phyloP scores from a whole-genome alignment of 2,329 filamentous ascomycete species.

The Chaetomiaceae sp. region DNA sequence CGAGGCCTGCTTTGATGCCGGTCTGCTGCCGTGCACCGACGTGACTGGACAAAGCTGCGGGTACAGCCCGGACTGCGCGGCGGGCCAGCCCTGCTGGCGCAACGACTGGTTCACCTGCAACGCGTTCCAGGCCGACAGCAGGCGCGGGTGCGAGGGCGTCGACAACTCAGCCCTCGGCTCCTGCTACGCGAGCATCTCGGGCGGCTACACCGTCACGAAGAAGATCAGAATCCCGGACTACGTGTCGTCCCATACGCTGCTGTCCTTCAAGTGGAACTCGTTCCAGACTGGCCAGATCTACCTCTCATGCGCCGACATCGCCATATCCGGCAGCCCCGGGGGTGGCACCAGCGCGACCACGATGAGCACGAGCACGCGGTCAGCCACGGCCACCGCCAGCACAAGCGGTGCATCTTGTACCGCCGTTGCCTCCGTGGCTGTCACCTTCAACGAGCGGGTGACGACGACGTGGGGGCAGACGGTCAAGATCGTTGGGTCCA shows the following conservation, averaged over 20 bases:
- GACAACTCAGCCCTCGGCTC: slow-evolving; percentile 38
- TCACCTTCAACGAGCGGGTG: slow-evolving; percentile 38
- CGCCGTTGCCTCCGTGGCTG: slow-evolving; percentile 31
- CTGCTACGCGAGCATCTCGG: slow-evolving; percentile 46
- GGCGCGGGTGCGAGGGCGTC: slow-evolving; percentile 40
- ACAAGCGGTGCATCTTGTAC: slow-evolving; percentile 31
- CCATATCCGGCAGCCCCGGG: slow-evolving; percentile 29
- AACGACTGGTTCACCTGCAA: slow-evolving; percentile 53
- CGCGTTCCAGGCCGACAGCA: slow-evolving; percentile 32
- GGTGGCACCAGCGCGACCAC: slow-evolving; percentile 16
- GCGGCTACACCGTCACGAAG: slow-evolving; percentile 48
- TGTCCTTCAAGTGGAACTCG: slow-evolving; percentile 49
- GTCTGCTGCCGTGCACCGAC: slow-evolving; percentile 43
- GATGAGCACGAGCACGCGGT: slow-evolving; percentile 15
- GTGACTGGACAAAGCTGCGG: slow-evolving; percentile 43
- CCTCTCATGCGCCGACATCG: slow-evolving; percentile 47
- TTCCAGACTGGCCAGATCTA: slow-evolving; percentile 50
- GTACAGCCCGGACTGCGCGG: slow-evolving; percentile 42
- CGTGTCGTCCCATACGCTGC: slow-evolving; percentile 42
- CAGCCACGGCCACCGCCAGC: slow-evolving; percentile 17
- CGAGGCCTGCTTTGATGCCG: slow-evolving; percentile 46
- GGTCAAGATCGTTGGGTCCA: slow-evolving; percentile 42
- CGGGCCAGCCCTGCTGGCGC: slow-evolving; percentile 39
- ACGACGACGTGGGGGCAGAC: slow-evolving; percentile 43
- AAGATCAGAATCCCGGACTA: slow-evolving; percentile 45